phyloP scores from a whole-genome alignment of 345 rosid species.

The Populus tremula region DNA sequence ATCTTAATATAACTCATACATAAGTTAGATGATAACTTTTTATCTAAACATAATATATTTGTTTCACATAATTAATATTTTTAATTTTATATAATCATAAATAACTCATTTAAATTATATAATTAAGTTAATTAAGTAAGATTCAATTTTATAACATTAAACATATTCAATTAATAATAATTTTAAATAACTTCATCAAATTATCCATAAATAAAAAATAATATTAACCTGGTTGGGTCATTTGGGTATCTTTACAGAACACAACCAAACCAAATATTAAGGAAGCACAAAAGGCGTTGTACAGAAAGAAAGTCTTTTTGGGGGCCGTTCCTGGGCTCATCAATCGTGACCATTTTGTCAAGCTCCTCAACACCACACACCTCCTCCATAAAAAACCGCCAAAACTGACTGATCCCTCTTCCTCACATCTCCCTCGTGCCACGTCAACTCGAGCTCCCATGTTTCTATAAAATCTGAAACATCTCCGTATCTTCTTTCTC shows the following conservation, averaged over 20 bases:
- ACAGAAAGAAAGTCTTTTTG: background rate
- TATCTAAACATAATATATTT: too few relatives aligned
- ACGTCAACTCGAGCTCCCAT: background rate
- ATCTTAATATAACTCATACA: too few relatives aligned
- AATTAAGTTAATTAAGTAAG: too few relatives aligned
- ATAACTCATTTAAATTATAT: too few relatives aligned
- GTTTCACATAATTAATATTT: too few relatives aligned
- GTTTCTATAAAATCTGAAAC: background rate
- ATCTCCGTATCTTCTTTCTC: background rate
- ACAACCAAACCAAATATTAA: background rate
- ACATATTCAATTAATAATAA: too few relatives aligned
- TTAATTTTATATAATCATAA: too few relatives aligned
- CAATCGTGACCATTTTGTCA: slow-evolving; percentile 10
- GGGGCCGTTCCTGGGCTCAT: background rate
- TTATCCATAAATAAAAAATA: too few relatives aligned
- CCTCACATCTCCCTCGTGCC: slow-evolving; percentile 13
- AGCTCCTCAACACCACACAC: background rate
- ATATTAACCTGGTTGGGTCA: background rate
- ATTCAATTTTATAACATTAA: too few relatives aligned
- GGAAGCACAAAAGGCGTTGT: background rate
- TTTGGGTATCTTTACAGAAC: background rate
- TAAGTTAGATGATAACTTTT: too few relatives aligned
- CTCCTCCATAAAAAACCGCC: slow-evolving; percentile 11
- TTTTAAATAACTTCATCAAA: too few relatives aligned
- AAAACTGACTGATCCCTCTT: slow-evolving; percentile 3